phyloP scores from a whole-genome alignment of 2,329 filamentous ascomycete species.

The Acephala macrosclerotiorum region DNA sequence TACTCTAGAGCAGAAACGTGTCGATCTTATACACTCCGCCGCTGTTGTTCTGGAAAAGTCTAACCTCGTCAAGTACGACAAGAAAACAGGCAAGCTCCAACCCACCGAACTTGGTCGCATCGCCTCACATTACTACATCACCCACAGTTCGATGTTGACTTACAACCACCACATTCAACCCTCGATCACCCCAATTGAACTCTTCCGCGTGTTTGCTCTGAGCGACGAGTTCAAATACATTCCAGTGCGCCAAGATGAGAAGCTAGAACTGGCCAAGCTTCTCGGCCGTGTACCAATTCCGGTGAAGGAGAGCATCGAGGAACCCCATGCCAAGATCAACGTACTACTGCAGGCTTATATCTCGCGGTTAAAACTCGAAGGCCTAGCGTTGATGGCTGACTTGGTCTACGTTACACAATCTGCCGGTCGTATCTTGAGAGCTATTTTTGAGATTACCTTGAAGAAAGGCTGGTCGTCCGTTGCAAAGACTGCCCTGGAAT shows the following conservation, averaged over 20 bases:
- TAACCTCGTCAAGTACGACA: conserved; percentile 92
- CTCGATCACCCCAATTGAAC: conserved; percentile 89
- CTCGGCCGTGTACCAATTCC: conserved; percentile 91
- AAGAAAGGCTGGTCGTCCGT: conserved; percentile 97
- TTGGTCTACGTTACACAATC: conserved; percentile 99
- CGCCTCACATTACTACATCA: conserved; percentile 98
- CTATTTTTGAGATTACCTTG: conserved; percentile 95
- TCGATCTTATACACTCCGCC: conserved; percentile 96
- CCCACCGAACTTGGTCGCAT: conserved; percentile 94
- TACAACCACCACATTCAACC: conserved; percentile 97
- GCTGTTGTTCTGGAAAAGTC: conserved; percentile 87
- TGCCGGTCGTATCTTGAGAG: conserved; percentile 91
- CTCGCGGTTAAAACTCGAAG: conserved; percentile 91
- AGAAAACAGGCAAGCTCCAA: conserved; percentile 87
- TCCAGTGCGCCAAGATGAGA: conserved; percentile 95
- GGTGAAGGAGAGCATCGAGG: conserved; percentile 96
- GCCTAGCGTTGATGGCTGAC: conserved; percentile 95
- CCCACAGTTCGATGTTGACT: conserved; percentile 92
- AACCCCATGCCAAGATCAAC: conserved; percentile 97
- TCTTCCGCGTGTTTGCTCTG: conserved; percentile 95
- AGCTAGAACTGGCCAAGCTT: conserved; percentile 92
- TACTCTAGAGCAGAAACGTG: conserved; percentile 91
- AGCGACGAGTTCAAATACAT: conserved; percentile 99
- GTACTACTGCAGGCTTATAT: conserved; percentile 97
- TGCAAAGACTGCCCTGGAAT: conserved; percentile 87